phyloP scores from a whole-genome alignment of 2,329 filamentous ascomycete species.

The Pyrenochaeta sp. region DNA sequence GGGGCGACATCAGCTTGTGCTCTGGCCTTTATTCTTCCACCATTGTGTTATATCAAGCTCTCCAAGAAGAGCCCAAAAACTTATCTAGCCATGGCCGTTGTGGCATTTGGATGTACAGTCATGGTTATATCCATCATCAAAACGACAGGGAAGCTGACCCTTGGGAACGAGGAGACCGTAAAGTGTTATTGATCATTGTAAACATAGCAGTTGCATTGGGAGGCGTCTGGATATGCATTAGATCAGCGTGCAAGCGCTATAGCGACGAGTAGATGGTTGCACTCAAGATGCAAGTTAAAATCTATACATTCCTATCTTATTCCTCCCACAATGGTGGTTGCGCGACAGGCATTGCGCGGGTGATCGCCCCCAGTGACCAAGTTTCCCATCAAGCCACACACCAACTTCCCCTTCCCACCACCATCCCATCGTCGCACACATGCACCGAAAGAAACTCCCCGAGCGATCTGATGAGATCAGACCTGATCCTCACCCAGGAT shows the following conservation, averaged over 20 bases:
- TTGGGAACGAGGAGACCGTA: conserved; percentile 26
- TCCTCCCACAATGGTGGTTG: no score
- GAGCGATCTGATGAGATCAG: no score
- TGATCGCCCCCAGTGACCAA: no score
- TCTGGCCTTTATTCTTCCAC: conserved; percentile 93
- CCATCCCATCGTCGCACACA: no score
- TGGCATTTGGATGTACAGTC: conserved; percentile 79
- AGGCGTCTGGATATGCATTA: conserved; percentile 15
- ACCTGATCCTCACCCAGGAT: no score
- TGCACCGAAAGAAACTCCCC: no score
- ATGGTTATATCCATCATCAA: conserved; percentile 69
- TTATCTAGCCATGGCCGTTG: conserved; percentile 73
- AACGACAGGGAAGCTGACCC: conserved; percentile 37
- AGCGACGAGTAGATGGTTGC: no score
- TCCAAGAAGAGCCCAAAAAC: conserved; percentile 81
- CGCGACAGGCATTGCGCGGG: no score
- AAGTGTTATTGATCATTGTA: conserved; percentile 35
- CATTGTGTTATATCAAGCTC: conserved; percentile 93
- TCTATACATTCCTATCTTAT: no score
- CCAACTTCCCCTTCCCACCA: no score
- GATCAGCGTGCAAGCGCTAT: conserved; percentile 11
- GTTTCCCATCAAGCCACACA: no score
- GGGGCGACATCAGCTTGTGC: conserved; percentile 94
- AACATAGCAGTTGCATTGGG: conserved; percentile 25
- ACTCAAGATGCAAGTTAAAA: no score